These are phyloP conservation scores for Eleusine coracana DNA, from an alignment of 176 grass and related monocot species.

Conservation along the genomic window DNA sequence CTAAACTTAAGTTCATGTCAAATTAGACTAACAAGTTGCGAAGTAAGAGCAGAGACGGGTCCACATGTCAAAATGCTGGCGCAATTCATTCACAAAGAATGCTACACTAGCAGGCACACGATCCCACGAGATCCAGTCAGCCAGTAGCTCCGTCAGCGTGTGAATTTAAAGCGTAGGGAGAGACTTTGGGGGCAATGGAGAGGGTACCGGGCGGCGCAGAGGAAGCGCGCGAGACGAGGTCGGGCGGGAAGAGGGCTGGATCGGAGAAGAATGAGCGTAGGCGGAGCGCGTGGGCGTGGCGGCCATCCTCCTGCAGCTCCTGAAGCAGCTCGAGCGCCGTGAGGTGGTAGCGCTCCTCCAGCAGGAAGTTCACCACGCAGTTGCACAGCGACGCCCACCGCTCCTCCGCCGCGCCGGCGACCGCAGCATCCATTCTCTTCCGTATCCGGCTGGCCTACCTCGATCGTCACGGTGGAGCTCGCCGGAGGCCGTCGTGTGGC, in stretches of 20 bases:
- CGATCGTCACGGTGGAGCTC: slow-evolving; percentile 31
- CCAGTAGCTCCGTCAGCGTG: not conserved
- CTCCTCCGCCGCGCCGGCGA: slow-evolving; percentile 51
- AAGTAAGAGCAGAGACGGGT: not conserved
- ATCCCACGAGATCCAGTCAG: slow-evolving; percentile 37
- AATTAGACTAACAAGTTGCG: slow-evolving; percentile 5
- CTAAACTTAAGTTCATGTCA: slow-evolving; percentile 12
- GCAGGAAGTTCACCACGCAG: slow-evolving; percentile 94
- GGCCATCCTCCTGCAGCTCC: slow-evolving; percentile 88
- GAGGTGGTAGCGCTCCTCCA: slow-evolving; percentile 91
- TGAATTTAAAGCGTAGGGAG: not conserved
- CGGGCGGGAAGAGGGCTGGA: slow-evolving; percentile 63
- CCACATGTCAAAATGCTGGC: not conserved
- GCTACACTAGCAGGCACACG: not conserved
- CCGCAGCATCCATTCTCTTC: slow-evolving; percentile 30
- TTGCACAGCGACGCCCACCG: slow-evolving; percentile 93
- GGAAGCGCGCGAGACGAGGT: slow-evolving; percentile 62
- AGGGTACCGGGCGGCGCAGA: slow-evolving; percentile 52
- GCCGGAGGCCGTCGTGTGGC: slow-evolving; percentile 9
- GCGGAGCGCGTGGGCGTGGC: slow-evolving; percentile 84
- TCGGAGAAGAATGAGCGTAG: slow-evolving; percentile 87
- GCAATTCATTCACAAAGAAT: slow-evolving; percentile 15
- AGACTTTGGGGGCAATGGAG: not conserved
- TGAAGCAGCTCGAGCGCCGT: slow-evolving; percentile 95
- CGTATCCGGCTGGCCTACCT: not conserved